phyloP scores from a whole-genome alignment of 2,329 filamentous ascomycete species.

The Epichloe brachyelytri region DNA sequence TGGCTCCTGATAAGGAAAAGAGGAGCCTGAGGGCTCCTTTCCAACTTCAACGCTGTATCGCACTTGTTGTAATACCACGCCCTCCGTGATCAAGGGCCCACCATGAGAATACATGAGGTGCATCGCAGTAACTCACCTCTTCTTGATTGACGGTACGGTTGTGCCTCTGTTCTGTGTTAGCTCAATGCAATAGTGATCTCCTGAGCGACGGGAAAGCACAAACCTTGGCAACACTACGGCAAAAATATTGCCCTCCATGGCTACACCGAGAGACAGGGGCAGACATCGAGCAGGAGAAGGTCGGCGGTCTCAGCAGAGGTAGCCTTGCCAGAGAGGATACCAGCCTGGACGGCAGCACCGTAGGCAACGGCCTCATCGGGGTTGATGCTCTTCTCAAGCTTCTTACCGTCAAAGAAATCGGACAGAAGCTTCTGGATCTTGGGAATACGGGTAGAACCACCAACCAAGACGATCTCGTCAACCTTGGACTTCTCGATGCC shows the following conservation, averaged over 20 bases:
- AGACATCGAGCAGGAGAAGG: conserved; percentile 89
- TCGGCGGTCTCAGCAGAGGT: conserved; percentile 89
- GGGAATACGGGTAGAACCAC: conserved; percentile 97
- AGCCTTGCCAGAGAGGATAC: conserved; percentile 97
- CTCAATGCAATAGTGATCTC: too few species aligned
- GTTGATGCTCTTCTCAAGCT: conserved; percentile 99
- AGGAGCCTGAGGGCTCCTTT: too few species aligned
- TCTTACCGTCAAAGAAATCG: conserved; percentile 99
- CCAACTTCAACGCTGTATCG: too few species aligned
- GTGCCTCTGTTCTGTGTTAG: conserved; percentile 14
- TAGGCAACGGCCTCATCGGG: conserved; percentile 98
- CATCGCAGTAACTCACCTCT: conserved; percentile 29
- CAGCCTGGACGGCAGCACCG: conserved; percentile 95
- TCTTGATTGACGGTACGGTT: conserved; percentile 57
- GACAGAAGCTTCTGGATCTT: conserved; percentile 97
- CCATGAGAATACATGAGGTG: not conserved
- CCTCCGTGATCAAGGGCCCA: too few species aligned
- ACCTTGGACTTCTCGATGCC: conserved; percentile 78
- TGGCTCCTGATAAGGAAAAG: too few species aligned
- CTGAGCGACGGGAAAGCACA: too few species aligned
- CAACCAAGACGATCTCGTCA: conserved; percentile 97
- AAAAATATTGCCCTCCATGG: conserved; percentile 99
- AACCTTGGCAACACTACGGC: conserved; percentile 72
- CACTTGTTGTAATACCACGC: too few species aligned
- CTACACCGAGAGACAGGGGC: conserved; percentile 92